Conservation (phyloP, 345 rosid genomes). For the Aegle marmelos region DNA sequence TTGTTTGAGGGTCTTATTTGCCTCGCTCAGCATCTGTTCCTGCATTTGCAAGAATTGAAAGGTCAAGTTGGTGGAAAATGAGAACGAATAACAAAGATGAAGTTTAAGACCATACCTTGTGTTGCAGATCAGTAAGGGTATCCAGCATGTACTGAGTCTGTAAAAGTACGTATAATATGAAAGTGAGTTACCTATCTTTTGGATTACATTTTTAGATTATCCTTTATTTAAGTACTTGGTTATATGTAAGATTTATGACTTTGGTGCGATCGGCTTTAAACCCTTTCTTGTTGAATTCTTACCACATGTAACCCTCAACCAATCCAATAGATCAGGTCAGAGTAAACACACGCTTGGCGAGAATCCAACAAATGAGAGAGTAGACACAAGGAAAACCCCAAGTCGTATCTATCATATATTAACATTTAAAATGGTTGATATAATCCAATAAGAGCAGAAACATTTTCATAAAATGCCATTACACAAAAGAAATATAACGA, state of each 20-base stretch:
- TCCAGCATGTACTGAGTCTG: slow-evolving; percentile 94
- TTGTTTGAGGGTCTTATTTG: slow-evolving; percentile 73
- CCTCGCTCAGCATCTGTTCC: slow-evolving; percentile 76
- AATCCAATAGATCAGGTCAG: too few species aligned
- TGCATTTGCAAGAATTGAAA: slow-evolving; percentile 22
- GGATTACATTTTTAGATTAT: not conserved
- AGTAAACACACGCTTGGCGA: too few species aligned
- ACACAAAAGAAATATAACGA: not conserved
- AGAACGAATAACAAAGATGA: not conserved
- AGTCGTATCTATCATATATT: too few species aligned
- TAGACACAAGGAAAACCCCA: too few species aligned
- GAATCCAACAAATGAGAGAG: too few species aligned
- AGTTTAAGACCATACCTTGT: slow-evolving; percentile 44
- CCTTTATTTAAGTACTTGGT: not conserved
- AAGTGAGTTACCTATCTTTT: not conserved
- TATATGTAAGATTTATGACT: too few species aligned
- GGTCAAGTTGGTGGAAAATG: not conserved
- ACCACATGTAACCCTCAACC: too few species aligned
- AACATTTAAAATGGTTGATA: too few species aligned
- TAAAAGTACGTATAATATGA: slow-evolving; percentile 3
- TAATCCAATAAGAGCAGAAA: too few species aligned
- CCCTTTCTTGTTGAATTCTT: too few species aligned
- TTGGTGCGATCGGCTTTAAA: too few species aligned
- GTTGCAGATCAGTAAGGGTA: slow-evolving; percentile 90
- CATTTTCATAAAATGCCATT: too few species aligned